Conservation (phyloP, 2,329 filamentous ascomycete species). For the Penicillium aurantiogriseum region DNA sequence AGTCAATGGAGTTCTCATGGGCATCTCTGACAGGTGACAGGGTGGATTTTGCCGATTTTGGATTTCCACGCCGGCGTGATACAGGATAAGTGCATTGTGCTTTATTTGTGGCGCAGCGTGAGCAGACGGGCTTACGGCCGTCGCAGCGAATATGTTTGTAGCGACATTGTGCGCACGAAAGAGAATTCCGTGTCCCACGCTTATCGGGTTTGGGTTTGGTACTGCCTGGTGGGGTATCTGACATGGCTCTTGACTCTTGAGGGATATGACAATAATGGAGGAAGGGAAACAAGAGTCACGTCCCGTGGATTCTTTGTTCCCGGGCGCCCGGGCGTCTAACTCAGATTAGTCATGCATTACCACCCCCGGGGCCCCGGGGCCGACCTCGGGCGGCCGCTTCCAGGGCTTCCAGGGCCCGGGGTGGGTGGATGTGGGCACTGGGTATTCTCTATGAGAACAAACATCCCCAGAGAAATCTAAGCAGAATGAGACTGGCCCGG, state of each 20-base stretch:
- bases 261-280: neutral
- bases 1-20: neutral
- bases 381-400: too few species aligned
- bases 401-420: too few species aligned
- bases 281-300: neutral
- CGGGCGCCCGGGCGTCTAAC: neutral
- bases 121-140: conserved; percentile 43
- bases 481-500: too few species aligned
- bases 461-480: too few species aligned
- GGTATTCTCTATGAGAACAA: too few species aligned
- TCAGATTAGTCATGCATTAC: neutral
- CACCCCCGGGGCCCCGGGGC: too few species aligned
- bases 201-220: neutral
- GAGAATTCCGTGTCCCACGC: conserved; percentile 4
- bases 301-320: neutral
- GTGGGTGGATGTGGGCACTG: too few species aligned
- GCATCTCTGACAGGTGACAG: neutral
- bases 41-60: conserved; percentile 4
- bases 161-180: conserved; percentile 27
- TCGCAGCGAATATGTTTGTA: conserved; percentile 47
- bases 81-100: conserved; percentile 49
- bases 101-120: conserved; percentile 38
- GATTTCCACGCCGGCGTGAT: conserved; percentile 44
- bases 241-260: neutral
- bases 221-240: neutral